Conservation (phyloP, 1,284 basidiomycete genomes). For the Naganishia liquefaciens region DNA sequence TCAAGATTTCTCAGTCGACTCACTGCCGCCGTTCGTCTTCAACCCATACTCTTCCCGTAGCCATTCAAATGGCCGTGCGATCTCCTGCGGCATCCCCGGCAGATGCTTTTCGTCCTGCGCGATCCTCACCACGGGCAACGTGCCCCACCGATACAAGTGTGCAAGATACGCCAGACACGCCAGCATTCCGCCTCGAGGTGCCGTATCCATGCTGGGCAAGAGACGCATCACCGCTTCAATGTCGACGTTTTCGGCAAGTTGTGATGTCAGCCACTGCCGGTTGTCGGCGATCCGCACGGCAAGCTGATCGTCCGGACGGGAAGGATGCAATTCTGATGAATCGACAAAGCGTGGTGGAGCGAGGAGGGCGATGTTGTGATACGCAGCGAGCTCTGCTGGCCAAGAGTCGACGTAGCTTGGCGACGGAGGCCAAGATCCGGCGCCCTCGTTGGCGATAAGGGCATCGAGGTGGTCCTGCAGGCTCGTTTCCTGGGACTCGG, state of each 20-base stretch:
- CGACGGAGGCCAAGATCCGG: slow-evolving; percentile 25
- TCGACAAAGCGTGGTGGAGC: slow-evolving; percentile 32
- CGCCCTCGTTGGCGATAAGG: slow-evolving; percentile 21
- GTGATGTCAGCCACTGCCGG: slow-evolving; percentile 23
- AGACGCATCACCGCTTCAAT: slow-evolving; percentile 8
- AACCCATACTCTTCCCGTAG: slow-evolving; percentile 25
- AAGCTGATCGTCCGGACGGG: slow-evolving; percentile 20
- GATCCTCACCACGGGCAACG: slow-evolving; percentile 29
- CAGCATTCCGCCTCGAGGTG: slow-evolving; percentile 18
- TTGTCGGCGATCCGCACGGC: slow-evolving; percentile 23
- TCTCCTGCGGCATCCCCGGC: slow-evolving; percentile 26
- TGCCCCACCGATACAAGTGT: slow-evolving; percentile 33
- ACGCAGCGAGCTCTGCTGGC: slow-evolving; percentile 13
- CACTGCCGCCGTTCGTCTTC: slow-evolving; percentile 29
- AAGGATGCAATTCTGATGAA: slow-evolving; percentile 24
- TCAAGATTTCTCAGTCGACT: neutral
- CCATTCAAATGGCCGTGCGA: slow-evolving; percentile 16
- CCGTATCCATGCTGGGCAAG: slow-evolving; percentile 5
- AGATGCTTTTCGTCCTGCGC: slow-evolving; percentile 31
- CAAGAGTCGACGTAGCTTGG: slow-evolving; percentile 15
- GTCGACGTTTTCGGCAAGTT: slow-evolving; percentile 12
- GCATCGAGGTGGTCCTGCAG: slow-evolving; percentile 19
- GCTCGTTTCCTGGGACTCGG: neutral
- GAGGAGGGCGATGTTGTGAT: slow-evolving; percentile 28
- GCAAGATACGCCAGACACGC: slow-evolving; percentile 33